Evolutionary conservation across 306 rosid genomes (phyloP), one percentile per base, ranked within the genome.

Genomic region (Fragaria nilgerrensis): DNA sequence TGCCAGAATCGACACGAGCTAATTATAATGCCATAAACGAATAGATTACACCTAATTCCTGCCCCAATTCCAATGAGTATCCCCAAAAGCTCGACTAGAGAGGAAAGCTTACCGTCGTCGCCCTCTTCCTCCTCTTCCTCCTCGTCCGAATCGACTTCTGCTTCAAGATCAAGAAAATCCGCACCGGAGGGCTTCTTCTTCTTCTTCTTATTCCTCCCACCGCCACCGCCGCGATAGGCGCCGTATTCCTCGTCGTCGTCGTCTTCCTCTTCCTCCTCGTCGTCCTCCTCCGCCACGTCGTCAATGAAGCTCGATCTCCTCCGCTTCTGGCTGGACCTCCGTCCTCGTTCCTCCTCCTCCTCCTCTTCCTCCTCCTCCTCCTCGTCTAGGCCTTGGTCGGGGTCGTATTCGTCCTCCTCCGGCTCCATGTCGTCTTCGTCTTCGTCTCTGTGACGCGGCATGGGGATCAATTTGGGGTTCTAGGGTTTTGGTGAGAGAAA

Each of bases 71-170:
- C 61, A 53, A 53, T 53, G 0, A 5, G 3, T 70, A 14, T 16
- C 64, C 75, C 23, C 29, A 39, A 70, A 75, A 47, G 3, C 27
- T 39, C 1, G 15, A 27, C 32, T 19, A 45, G 59, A 22, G 5
- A 17, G 56, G 8, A 59, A 14, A 63, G 29, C 90, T 1, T 72
- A 96, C 99, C 99, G 67, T 96, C 97, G 58, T 96, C 98, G 16
- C 81, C 98, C 5, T 93, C 99, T 12, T 93, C 99, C 36, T 92
- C 99, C 59, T 96, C 99, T 79, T 92, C 99, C 2, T 96, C 99
- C 0, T 89, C 99, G 2, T 96, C 99, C 8, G 79, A 71, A 71
- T 93, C 96, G 1, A 92, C 99, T n/a, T 32, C 79, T 0, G 99
- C 99, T 75, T 89, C 97, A 6, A 84, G 80, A 19, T 96, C 98